Evolutionary conservation across 2,329 filamentous ascomycete genomes (phyloP), one percentile per base, ranked within the genome.

Genomic region (Nothopassalora personata): DNA sequence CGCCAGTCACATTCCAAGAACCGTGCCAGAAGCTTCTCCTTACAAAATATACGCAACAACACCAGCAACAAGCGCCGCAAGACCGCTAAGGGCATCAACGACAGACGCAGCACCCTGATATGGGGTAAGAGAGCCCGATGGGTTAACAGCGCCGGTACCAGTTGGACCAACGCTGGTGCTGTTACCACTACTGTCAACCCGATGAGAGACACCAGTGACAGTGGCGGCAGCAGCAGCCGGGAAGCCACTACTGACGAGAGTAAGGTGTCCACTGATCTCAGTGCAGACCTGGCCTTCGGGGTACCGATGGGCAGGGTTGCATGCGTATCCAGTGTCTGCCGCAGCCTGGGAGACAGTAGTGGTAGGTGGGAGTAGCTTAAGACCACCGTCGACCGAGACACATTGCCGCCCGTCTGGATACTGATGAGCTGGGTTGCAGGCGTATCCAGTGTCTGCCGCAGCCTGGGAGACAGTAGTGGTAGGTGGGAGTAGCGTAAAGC

Each of bases 31-130:
- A 23, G 3, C 3, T 23, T 23, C 3, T 23, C 3, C 30, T 33
- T 58, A 58, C 27, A 58, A 39, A 30, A 54, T 33, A 31, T 28
- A 58, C 15, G 56, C 56, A 36, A 54, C 34, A 30, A 47, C 56
- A 5, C 49, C 51, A 54, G 50, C 50, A 18, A 54, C 50, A 19
- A 58, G 36, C 23, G 56, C 56, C 3, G 43, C 50, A 15, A 58
- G n/a, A 18, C 56, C 56, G 34, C 36, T 49, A 9, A 53, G 34
- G 30, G 45, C 43, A 1, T 27, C 50, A 10, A 31, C 50, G 27
- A 48, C 50, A 11, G 34, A 23, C 13, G 50, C 56, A 28, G 36
- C 15, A 28, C 56, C 56, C 18, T 23, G 33, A 36, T 53, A 58
- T 2, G 55, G 55, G 1, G 43, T 36, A n/a, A 45, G 30, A 10